A percentile compares a stretch with the other conserved stretches of the same genome.
These are phyloP conservation scores for Helotiales sp. DNA, from an alignment of 2,329 filamentous ascomycete genomes.

Conservation along the genomic window DNA sequence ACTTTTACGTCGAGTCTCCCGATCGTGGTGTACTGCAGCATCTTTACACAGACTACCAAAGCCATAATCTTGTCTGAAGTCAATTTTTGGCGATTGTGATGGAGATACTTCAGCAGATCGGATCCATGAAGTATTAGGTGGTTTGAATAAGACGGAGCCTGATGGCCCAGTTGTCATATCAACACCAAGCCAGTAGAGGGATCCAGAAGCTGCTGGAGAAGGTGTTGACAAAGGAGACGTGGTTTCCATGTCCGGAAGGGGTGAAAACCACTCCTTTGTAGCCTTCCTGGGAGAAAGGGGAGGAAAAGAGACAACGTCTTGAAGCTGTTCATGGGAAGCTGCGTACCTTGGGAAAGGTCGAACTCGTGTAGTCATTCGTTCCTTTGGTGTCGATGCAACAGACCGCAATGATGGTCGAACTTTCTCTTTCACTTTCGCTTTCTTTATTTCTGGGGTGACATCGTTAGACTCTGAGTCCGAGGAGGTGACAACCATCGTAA, in stretches of 20 bases:
- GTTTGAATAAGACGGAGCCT: constrained; percentile 10
- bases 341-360: constrained; percentile 16
- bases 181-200: constrained; percentile 34
- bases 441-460: not conserved
- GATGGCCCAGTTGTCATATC: constrained; percentile 29
- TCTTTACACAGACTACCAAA: not conserved
- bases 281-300: constrained; percentile 33
- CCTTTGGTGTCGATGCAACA: constrained; percentile 8
- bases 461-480: constrained; percentile 28
- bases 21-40: not conserved
- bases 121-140: constrained; percentile 1
- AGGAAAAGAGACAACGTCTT: constrained; percentile 38
- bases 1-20: constrained; percentile 26
- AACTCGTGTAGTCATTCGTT: constrained; percentile 8
- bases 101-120: constrained; percentile 6
- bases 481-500: constrained; percentile 19
- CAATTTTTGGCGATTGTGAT: constrained; percentile 2
- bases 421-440: not conserved
- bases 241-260: constrained; percentile 35
- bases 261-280: constrained; percentile 38
- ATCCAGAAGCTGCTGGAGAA: constrained; percentile 9
- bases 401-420: not conserved
- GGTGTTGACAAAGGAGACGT: constrained; percentile 5
- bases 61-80: constrained; percentile 4
- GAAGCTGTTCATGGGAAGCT: constrained; percentile 18